phyloP scores from a whole-genome alignment of 192 early-diverging fungal species.

The Coemansia sp. region DNA sequence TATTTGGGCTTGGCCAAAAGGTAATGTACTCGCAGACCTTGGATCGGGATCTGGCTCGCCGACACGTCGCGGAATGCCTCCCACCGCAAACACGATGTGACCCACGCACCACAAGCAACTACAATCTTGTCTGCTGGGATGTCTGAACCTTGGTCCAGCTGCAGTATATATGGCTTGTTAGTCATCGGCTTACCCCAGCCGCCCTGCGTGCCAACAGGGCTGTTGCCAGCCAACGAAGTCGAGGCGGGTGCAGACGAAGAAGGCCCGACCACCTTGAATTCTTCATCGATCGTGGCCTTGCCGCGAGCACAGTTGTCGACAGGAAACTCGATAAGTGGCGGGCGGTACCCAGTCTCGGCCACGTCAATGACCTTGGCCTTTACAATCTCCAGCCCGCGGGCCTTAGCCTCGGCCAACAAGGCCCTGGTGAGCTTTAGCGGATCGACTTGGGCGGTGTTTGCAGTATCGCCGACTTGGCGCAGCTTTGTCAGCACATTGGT shows the following conservation, averaged over 20 bases:
- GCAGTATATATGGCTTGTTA: slow-evolving; percentile 39
- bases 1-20: slow-evolving; percentile 41
- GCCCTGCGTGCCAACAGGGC: slow-evolving; percentile 3
- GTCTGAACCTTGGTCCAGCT: slow-evolving; percentile 42
- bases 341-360: slow-evolving; percentile 43
- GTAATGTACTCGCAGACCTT: slow-evolving; percentile 55
- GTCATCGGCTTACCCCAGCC: slow-evolving; percentile 6
- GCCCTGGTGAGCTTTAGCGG: slow-evolving; percentile 50
- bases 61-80: slow-evolving; percentile 56
- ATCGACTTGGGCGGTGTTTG: slow-evolving; percentile 50
- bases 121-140: slow-evolving; percentile 52
- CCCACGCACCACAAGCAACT: slow-evolving; percentile 55
- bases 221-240: neutral
- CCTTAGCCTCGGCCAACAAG: slow-evolving; percentile 46
- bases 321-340: slow-evolving; percentile 42
- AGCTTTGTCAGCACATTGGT: slow-evolving; percentile 39
- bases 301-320: slow-evolving; percentile 20
- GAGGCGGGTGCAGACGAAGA: neutral
- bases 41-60: slow-evolving; percentile 55
- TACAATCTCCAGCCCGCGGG: slow-evolving; percentile 31
- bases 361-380: slow-evolving; percentile 52
- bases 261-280: neutral
- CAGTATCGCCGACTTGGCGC: slow-evolving; percentile 41
- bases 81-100: slow-evolving; percentile 49
- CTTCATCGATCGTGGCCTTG: slow-evolving; percentile 11